Conservation (phyloP, 2,329 filamentous ascomycete species). For the Shiraia sp. region DNA sequence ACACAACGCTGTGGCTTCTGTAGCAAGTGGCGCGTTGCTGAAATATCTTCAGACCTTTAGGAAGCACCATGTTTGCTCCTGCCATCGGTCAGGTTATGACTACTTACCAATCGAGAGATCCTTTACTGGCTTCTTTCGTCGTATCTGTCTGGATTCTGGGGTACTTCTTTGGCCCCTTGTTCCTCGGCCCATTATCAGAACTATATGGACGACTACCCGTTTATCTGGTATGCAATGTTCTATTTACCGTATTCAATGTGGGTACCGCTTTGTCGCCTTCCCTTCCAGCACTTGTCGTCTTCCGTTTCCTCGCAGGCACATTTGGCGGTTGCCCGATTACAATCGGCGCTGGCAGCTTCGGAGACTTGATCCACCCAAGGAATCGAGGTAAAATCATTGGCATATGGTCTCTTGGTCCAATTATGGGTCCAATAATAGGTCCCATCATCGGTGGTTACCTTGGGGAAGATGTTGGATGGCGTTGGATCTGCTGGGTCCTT, state of each 20-base stretch:
- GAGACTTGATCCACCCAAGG: constrained; percentile 22
- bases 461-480: constrained; percentile 13
- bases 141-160: constrained; percentile 22
- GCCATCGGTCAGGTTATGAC: constrained; percentile 50
- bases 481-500: constrained; percentile 38
- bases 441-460: constrained; percentile 19
- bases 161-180: constrained; percentile 24
- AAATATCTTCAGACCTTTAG: constrained; percentile 47
- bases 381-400: constrained; percentile 22
- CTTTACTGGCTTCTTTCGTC: constrained; percentile 19
- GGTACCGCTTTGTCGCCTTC: constrained; percentile 30
- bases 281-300: constrained; percentile 24
- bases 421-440: constrained; percentile 16
- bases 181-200: constrained; percentile 28
- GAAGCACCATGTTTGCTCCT: constrained; percentile 59
- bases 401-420: constrained; percentile 18
- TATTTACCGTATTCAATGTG: constrained; percentile 54
- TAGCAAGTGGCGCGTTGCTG: neutral
- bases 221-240: constrained; percentile 32
- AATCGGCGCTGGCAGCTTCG: constrained; percentile 25
- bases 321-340: constrained; percentile 19
- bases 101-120: constrained; percentile 55
- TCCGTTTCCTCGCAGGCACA: constrained; percentile 28
- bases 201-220: constrained; percentile 26
- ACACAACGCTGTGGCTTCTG: neutral